phyloP scores from a whole-genome alignment of 257 asterid genomes.

The Catharanthus roseus region DNA sequence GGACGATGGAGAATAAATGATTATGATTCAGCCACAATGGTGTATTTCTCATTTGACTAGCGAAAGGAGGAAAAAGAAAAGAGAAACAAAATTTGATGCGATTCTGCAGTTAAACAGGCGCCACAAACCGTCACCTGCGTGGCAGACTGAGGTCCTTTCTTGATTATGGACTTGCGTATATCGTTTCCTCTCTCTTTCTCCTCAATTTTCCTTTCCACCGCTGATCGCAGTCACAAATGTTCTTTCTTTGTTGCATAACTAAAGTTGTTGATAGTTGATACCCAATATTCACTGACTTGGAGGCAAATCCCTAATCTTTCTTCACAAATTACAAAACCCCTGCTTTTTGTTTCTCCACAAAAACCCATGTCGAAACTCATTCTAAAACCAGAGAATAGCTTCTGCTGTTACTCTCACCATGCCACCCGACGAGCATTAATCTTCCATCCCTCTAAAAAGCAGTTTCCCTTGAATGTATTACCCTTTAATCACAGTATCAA shows the following conservation, averaged over 20 bases:
- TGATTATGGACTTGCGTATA: conserved; percentile 20
- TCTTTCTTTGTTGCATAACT: not conserved
- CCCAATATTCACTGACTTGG: not conserved
- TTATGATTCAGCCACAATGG: no score
- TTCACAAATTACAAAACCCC: not conserved
- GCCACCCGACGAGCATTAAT: conserved; percentile 32
- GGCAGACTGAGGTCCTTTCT: conserved; percentile 43
- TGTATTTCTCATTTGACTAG: no score
- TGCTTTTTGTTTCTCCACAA: not conserved
- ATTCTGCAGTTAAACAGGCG: conserved; percentile 19
- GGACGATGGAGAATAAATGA: no score
- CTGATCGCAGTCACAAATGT: not conserved
- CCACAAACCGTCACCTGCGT: conserved; percentile 42
- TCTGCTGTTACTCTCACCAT: conserved; percentile 20
- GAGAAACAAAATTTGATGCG: not conserved
- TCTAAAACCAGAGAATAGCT: conserved; percentile 36
- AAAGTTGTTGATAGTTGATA: not conserved
- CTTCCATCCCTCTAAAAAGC: conserved; percentile 22
- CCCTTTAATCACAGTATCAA: conserved; percentile 25
- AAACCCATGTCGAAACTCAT: conserved; percentile 41
- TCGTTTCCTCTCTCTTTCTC: not conserved
- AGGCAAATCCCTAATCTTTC: not conserved
- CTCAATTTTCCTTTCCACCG: conserved; percentile 10
- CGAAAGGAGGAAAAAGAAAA: no score
- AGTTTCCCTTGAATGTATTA: conserved; percentile 21